Evolutionary conservation across 2,329 filamentous ascomycete genomes (phyloP).

Genomic region (Fusarium denticulatum): DNA sequence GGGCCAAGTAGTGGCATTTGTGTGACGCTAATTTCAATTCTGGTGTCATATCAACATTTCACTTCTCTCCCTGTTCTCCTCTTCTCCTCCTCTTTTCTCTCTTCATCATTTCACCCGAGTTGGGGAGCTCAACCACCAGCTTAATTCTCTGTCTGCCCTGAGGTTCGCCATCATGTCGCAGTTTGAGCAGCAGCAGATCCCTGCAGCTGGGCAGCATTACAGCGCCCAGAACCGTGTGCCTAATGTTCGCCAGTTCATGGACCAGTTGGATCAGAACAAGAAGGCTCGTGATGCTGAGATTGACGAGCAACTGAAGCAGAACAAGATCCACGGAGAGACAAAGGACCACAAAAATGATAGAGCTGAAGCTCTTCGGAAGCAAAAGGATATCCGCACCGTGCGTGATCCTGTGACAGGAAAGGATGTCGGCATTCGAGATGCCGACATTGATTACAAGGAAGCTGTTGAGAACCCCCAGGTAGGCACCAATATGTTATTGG

Average conservation of each 20-base stretch:
- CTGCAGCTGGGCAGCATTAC: constrained; percentile 73
- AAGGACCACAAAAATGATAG: constrained; percentile 54
- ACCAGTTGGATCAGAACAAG: constrained; percentile 82
- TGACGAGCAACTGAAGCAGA: constrained; percentile 63
- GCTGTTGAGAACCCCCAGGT: constrained; percentile 77
- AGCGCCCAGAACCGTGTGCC: constrained; percentile 86
- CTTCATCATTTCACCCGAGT: constrained; percentile 1
- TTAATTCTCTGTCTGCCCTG: constrained; percentile 3
- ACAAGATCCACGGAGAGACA: constrained; percentile 50
- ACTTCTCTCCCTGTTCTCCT: constrained; percentile 2
- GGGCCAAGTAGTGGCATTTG: constrained; percentile 8
- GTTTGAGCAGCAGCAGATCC: constrained; percentile 53
- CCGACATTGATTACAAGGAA: constrained; percentile 74
- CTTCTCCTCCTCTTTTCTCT: background rate
- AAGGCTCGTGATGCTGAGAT: constrained; percentile 76
- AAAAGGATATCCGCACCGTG: constrained; percentile 71
- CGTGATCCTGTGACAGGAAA: constrained; percentile 90
- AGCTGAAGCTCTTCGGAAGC: constrained; percentile 47
- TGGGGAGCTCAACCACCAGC: constrained; percentile 13
- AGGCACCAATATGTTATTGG: constrained; percentile 28
- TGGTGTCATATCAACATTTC: constrained; percentile 23
- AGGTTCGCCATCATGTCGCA: constrained; percentile 47
- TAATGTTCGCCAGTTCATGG: constrained; percentile 85
- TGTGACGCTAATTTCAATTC: constrained; percentile 27
- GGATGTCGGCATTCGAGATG: constrained; percentile 86